Percentiles rank a stretch among this genome's conserved stretches.
Evolutionary conservation across 305 asterid species (phyloP).

Genomic region (Rubia occidens): DNA sequence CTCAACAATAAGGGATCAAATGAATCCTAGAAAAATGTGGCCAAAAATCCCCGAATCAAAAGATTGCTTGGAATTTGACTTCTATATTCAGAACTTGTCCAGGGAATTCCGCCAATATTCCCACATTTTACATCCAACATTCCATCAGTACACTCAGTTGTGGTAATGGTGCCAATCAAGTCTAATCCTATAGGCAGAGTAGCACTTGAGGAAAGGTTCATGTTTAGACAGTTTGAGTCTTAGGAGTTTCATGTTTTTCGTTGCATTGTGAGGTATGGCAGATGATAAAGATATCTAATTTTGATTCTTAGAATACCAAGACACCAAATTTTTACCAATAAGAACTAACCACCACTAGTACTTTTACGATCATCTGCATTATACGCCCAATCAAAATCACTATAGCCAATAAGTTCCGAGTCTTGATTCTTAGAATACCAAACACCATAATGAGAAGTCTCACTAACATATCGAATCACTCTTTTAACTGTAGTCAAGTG

Average conservation of each 20-base stretch:
- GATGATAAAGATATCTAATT: too few relatives aligned
- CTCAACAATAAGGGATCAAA: constrained; percentile 56
- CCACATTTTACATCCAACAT: constrained; percentile 50
- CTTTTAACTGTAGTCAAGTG: too few relatives aligned
- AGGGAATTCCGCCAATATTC: constrained; percentile 72
- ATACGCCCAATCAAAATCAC: too few relatives aligned
- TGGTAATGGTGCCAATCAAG: constrained; percentile 63
- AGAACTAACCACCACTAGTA: too few relatives aligned
- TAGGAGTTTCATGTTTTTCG: constrained; percentile 42
- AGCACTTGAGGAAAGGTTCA: constrained; percentile 42
- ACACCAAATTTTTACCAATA: too few relatives aligned
- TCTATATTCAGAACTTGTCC: constrained; percentile 64
- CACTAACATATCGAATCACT: too few relatives aligned
- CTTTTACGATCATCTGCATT: too few relatives aligned
- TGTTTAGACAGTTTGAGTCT: constrained; percentile 56
- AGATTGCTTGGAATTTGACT: constrained; percentile 62
- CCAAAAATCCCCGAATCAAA: constrained; percentile 22
- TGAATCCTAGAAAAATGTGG: constrained; percentile 31
- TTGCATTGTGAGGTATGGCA: constrained; percentile 64
- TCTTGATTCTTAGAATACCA: too few relatives aligned
- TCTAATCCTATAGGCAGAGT: constrained; percentile 59
- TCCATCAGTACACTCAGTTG: constrained; percentile 52
- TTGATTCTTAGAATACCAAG: too few relatives aligned
- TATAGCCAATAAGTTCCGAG: too few relatives aligned
- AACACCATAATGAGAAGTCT: too few relatives aligned